Evolutionary conservation across 345 rosid species (phyloP).

Genomic region (Populus nigra): DNA sequence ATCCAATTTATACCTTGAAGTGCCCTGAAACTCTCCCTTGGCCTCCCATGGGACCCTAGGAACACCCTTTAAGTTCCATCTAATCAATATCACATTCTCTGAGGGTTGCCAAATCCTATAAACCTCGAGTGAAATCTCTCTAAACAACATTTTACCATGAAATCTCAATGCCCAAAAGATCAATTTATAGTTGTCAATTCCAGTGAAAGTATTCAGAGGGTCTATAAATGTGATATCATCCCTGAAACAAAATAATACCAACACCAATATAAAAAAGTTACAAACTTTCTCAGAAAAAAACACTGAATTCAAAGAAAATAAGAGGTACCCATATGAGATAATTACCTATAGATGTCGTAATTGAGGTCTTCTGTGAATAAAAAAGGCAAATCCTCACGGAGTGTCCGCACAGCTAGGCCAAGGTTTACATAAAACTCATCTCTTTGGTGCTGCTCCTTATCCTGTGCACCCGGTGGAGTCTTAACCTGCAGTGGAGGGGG

Average conservation of each 20-base stretch:
- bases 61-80: constrained; percentile 89
- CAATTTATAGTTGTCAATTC: constrained; percentile 74
- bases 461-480: constrained; percentile 27
- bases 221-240: constrained; percentile 77
- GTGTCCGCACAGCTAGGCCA: constrained; percentile 80
- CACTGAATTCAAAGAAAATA: background rate
- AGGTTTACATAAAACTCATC: constrained; percentile 77
- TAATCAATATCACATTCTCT: constrained; percentile 79
- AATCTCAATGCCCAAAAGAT: constrained; percentile 90
- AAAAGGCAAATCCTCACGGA: constrained; percentile 80
- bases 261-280: background rate
- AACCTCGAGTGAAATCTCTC: constrained; percentile 75
- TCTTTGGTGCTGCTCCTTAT: constrained; percentile 38
- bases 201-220: constrained; percentile 77
- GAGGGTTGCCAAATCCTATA: constrained; percentile 95
- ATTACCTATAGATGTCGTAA: constrained; percentile 79
- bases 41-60: constrained; percentile 98
- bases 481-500: constrained; percentile 32
- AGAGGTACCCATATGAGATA: constrained; percentile 30
- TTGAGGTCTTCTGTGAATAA: constrained; percentile 73
- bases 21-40: constrained; percentile 86
- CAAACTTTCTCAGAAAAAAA: constrained; percentile 1
- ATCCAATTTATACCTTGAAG: constrained; percentile 83
- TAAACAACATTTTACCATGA: constrained; percentile 80
- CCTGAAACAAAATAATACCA: constrained; percentile 38